Evolutionary conservation across 2,329 filamentous ascomycete genomes (phyloP).

Genomic region (Biscogniauxia mediterranea): DNA sequence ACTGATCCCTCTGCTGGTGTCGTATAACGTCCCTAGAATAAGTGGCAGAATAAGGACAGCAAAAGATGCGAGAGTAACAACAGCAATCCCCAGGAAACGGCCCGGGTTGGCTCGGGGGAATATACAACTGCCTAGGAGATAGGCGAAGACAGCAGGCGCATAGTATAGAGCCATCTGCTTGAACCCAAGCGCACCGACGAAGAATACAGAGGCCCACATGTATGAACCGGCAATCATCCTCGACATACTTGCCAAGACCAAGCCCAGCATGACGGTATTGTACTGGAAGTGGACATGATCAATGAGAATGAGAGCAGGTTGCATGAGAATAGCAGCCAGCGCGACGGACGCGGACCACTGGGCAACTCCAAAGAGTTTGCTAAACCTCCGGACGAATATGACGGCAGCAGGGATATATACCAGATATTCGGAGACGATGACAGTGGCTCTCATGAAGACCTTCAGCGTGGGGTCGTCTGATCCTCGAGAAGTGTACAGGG

Average conservation of each 20-base stretch:
- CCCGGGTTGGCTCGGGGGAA: slow-evolving; percentile 66
- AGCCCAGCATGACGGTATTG: slow-evolving; percentile 96
- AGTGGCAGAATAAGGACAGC: slow-evolving; percentile 73
- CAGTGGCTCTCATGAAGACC: slow-evolving; percentile 93
- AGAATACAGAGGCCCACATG: slow-evolving; percentile 89
- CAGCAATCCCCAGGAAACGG: slow-evolving; percentile 71
- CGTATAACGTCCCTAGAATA: slow-evolving; percentile 67
- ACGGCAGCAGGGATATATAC: slow-evolving; percentile 83
- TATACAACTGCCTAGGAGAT: slow-evolving; percentile 83
- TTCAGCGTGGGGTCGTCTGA: slow-evolving; percentile 78
- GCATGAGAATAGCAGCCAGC: slow-evolving; percentile 86
- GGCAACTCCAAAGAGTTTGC: slow-evolving; percentile 71
- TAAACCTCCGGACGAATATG: slow-evolving; percentile 80
- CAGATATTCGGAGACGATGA: slow-evolving; percentile 86
- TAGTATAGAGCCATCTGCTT: slow-evolving; percentile 99
- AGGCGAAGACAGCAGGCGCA: slow-evolving; percentile 88
- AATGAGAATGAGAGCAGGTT: slow-evolving; percentile 84
- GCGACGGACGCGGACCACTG: slow-evolving; percentile 83
- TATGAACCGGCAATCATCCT: slow-evolving; percentile 82
- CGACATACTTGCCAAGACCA: slow-evolving; percentile 82
- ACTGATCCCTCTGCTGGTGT: slow-evolving; percentile 63
- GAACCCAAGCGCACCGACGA: slow-evolving; percentile 90
- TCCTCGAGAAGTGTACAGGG: slow-evolving; percentile 77
- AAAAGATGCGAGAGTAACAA: slow-evolving; percentile 72
- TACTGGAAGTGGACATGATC: slow-evolving; percentile 89